Base-by-base conservation (phyloP, 805 yeast species). In the Hermanozyma aechmeae region DNA sequence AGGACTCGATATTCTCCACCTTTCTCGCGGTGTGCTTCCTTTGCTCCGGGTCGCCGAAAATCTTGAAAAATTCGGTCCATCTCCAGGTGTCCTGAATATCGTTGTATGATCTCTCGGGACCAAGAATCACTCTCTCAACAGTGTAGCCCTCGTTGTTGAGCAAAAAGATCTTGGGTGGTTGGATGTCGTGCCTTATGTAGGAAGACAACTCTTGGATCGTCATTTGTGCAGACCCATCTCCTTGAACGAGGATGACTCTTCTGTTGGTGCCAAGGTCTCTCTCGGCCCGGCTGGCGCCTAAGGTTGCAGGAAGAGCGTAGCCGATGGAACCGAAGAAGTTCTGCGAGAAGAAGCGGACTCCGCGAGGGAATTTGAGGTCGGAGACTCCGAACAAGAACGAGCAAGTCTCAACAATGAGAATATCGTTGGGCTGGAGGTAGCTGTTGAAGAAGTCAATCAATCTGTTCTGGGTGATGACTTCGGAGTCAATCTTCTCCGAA, bases 161-260 rank as follows among this genome's bases (percentile, higher is more conserved):
- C 29, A 87, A 54, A 42, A 86, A 70, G 16, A 87, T 67, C 24
- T 79, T 71, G 14, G 94, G 84, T 13, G 42, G 32, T 21, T 70
- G 71, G 24, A 79, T 62, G 13, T 65, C 61, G 37, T 69, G 60
- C 37, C 83, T 69, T 23, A 80, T 51, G 46, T 71, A 73, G 2
- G 83, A 66, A 1, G 84, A 72, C 28, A 78, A 53, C 48, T 87
- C 96, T 63, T 87, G 95, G 31, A 80, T 65, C 4, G 96, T 85
- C 95, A 87, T 82, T 60, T 84, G 95, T 2, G 95, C 89, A 3
- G 95, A 78, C 1, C 96, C 96, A 51, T 87, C 96, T 32, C 96
- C 96, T 61, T 82, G 86, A 12, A 84, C 57, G 15, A 86, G 60
- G 13, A 84, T 62, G 26, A 86, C 64, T 43, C 94, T 70, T 18